Conservation (phyloP, 208 protist genomes). For the Zelonia costaricensis region DNA sequence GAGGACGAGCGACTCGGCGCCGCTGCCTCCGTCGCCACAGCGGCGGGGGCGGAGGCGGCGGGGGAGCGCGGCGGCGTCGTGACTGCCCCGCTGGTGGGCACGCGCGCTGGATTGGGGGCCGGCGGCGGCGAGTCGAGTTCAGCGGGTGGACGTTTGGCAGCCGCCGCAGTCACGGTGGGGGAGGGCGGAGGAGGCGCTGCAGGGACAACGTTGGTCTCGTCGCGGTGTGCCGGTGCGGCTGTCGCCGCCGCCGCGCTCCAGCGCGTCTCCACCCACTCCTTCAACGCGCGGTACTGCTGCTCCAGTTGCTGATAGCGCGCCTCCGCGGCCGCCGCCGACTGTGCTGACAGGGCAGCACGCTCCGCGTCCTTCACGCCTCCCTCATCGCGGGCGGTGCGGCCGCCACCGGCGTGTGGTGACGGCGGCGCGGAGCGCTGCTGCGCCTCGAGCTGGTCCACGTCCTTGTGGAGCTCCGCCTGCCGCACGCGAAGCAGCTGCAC, state of each 20-base stretch:
- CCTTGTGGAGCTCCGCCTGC: slow-evolving; percentile 11
- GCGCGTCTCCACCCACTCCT: background rate
- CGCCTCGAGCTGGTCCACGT: slow-evolving; percentile 12
- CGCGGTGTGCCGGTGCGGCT: too few species aligned
- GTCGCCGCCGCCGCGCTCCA: background rate
- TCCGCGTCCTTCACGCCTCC: too few species aligned
- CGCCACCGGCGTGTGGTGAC: too few species aligned
- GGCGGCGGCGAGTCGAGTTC: too few species aligned
- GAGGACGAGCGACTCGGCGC: background rate
- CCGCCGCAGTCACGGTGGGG: too few species aligned
- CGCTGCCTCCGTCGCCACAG: background rate
- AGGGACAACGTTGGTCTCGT: background rate
- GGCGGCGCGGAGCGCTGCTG: too few species aligned
- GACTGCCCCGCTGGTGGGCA: too few species aligned
- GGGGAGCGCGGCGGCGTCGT: background rate
- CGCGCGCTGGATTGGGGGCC: too few species aligned
- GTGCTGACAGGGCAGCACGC: too few species aligned
- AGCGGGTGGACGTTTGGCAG: too few species aligned
- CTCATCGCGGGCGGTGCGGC: too few species aligned
- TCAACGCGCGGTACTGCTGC: slow-evolving; percentile 1
- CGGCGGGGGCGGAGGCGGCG: background rate
- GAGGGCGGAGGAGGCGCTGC: background rate
- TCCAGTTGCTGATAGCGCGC: background rate
- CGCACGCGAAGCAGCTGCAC: slow-evolving; percentile 28
- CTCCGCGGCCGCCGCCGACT: background rate